Conservation (phyloP, 352 stramenopile species). For the Globisporangium rhizosaccharum region DNA sequence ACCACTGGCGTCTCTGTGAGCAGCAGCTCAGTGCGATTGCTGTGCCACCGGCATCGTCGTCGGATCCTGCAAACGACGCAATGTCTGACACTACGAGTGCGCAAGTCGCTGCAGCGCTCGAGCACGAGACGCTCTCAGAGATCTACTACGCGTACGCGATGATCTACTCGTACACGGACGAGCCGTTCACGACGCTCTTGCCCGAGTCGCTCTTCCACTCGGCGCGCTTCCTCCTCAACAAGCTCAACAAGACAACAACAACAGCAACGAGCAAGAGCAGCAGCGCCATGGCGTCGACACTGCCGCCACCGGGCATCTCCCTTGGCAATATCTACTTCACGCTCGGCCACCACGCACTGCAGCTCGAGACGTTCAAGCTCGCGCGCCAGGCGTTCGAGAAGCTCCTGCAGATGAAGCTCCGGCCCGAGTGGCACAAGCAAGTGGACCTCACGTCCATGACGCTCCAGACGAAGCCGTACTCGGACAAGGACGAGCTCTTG, state of each 20-base stretch:
- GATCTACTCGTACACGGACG: slow-evolving; percentile 91
- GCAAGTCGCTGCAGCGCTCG: slow-evolving; percentile 29
- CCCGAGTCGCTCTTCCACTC: slow-evolving; percentile 92
- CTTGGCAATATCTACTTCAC: slow-evolving; percentile 92
- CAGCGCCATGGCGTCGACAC: slow-evolving; percentile 8
- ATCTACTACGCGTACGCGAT: slow-evolving; percentile 93
- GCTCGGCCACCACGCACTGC: slow-evolving; percentile 88
- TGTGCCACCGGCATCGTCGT: not conserved
- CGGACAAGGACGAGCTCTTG: slow-evolving; percentile 91
- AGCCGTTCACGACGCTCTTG: slow-evolving; percentile 91
- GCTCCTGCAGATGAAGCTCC: slow-evolving; percentile 87
- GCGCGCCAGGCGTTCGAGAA: slow-evolving; percentile 92
- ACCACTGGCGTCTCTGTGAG: slow-evolving; percentile 90
- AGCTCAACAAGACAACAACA: slow-evolving; percentile 38
- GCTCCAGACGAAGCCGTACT: slow-evolving; percentile 90
- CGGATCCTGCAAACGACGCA: slow-evolving; percentile 18
- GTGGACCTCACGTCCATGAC: slow-evolving; percentile 92
- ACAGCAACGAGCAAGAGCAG: not conserved
- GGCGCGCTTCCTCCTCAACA: slow-evolving; percentile 91
- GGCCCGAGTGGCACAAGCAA: slow-evolving; percentile 73
- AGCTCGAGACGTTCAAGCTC: slow-evolving; percentile 91
- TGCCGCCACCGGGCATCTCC: slow-evolving; percentile 80
- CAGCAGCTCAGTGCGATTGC: slow-evolving; percentile 57
- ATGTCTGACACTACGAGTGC: slow-evolving; percentile 25
- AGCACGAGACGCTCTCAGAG: slow-evolving; percentile 80